A percentile compares a stretch with the other conserved stretches of the same genome.
Conservation (phyloP, 73 alveolate genomes). For the Tetrahymena borealis region DNA sequence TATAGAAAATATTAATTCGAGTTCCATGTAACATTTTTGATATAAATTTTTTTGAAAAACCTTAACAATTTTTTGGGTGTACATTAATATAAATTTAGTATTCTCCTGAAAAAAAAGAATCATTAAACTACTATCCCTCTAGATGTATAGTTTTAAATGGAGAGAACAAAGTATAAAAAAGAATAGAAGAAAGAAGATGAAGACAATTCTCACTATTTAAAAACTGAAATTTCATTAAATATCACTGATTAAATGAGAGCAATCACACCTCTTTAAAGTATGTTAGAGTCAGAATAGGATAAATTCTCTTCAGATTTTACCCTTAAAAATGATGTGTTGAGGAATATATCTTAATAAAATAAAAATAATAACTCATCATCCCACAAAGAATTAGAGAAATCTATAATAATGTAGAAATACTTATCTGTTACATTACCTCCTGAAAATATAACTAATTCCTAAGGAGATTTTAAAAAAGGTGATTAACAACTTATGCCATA, state of each 20-base stretch:
- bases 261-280: background rate
- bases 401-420: too few relatives aligned
- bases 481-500: background rate
- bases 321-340: background rate
- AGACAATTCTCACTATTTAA: too few relatives aligned
- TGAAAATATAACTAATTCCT: background rate
- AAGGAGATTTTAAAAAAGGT: background rate
- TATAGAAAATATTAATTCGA: background rate
- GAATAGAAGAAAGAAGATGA: background rate
- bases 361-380: too few relatives aligned
- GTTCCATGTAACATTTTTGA: background rate
- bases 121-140: background rate
- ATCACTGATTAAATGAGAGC: background rate
- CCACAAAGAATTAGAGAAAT: too few relatives aligned
- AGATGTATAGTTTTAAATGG: background rate
- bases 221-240: background rate
- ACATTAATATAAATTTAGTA: background rate
- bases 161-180: background rate
- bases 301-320: background rate
- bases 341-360: too few relatives aligned
- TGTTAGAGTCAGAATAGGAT: background rate
- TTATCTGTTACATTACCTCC: too few relatives aligned
- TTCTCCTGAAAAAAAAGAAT: background rate
- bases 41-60: too few relatives aligned
- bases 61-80: too few relatives aligned